phyloP scores from a whole-genome alignment of 1,284 basidiomycete genomes.

The Cutaneotrichosporon sp. region DNA sequence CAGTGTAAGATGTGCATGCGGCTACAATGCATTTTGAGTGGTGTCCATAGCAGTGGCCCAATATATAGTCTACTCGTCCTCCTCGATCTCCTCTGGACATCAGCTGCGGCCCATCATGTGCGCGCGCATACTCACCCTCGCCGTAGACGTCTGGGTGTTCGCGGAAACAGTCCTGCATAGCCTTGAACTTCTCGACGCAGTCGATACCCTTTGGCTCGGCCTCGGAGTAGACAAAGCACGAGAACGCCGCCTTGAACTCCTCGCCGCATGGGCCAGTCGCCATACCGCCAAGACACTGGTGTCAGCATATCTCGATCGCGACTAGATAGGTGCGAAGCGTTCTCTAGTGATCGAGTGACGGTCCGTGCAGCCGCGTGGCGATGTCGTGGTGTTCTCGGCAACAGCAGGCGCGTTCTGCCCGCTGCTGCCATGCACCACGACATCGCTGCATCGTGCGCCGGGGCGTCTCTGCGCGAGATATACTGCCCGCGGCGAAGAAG shows the following conservation, averaged over 20 bases:
- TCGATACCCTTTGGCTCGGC: slow-evolving; percentile 96
- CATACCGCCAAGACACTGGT: slow-evolving; percentile 88
- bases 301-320: too few species aligned
- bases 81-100: not conserved
- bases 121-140: slow-evolving; percentile 59
- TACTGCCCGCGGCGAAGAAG: too few species aligned
- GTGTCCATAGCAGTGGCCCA: not conserved
- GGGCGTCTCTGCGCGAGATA: too few species aligned
- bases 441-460: not conserved
- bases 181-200: slow-evolving; percentile 96
- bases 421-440: not conserved
- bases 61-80: not conserved
- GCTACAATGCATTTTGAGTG: not conserved
- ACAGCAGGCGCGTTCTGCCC: not conserved
- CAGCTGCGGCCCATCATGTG: not conserved
- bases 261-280: slow-evolving; percentile 92
- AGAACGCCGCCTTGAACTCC: slow-evolving; percentile 93
- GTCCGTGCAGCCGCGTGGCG: slow-evolving; percentile 3
- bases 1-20: not conserved
- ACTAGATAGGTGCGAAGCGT: too few species aligned
- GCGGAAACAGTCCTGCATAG: slow-evolving; percentile 97
- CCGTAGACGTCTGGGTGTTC: slow-evolving; percentile 92
- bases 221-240: slow-evolving; percentile 93
- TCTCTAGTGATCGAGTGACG: too few species aligned
- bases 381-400: not conserved